Conservation (phyloP, 2,329 filamentous ascomycete species). For the Sclerotinia subarctica region DNA sequence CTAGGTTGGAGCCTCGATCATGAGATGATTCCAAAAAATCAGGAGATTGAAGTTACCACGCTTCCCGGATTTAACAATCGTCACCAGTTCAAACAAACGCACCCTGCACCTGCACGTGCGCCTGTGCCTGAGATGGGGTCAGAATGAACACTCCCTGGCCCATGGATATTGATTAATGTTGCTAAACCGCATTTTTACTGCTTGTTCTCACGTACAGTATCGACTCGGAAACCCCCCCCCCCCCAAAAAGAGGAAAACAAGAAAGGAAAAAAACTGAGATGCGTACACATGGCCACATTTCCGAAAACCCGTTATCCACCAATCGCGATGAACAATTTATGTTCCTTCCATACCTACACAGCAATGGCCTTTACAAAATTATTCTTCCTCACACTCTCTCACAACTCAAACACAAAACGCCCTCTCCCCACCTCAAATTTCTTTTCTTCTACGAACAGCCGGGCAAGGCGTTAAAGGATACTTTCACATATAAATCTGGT, state of each 20-base stretch:
- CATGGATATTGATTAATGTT: not conserved
- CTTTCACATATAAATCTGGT: too few species aligned
- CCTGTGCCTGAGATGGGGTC: not conserved
- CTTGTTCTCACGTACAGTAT: not conserved
- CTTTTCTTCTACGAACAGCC: not conserved
- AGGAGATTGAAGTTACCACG: slow-evolving; percentile 55
- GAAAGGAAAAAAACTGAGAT: not conserved
- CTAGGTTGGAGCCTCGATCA: slow-evolving; percentile 78
- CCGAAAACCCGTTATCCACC: not conserved
- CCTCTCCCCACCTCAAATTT: not conserved
- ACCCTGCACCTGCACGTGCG: not conserved
- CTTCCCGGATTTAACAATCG: slow-evolving; percentile 48
- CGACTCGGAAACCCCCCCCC: not conserved
- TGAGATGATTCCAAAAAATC: slow-evolving; percentile 73
- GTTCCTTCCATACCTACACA: too few species aligned
- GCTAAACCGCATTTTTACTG: not conserved
- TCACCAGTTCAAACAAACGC: slow-evolving; percentile 42
- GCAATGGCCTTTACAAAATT: too few species aligned
- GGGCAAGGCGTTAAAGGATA: too few species aligned
- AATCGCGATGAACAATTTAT: not conserved
- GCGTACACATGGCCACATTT: not conserved
- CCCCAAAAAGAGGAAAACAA: not conserved
- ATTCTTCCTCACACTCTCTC: not conserved
- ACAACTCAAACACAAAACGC: not conserved
- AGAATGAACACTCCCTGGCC: too few species aligned